Conservation (phyloP, 257 asterid species). For the Fraxinus excelsior region DNA sequence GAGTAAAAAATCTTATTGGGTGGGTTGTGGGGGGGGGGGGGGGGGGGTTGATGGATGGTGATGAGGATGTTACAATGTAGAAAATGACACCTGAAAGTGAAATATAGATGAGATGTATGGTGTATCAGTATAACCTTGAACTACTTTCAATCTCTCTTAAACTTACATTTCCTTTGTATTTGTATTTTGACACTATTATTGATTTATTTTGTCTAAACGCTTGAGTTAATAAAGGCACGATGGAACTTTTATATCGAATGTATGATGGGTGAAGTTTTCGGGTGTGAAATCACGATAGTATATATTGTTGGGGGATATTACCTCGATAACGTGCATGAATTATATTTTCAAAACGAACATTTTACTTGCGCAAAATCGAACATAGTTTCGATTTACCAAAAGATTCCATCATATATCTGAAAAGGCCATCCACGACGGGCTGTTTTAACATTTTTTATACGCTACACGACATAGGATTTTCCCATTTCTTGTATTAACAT, state of each 20-base stretch:
- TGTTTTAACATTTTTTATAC: neutral
- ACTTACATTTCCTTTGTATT: too few relatives aligned
- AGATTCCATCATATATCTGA: neutral
- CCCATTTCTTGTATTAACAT: neutral
- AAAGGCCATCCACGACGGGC: neutral
- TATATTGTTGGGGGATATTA: too few relatives aligned
- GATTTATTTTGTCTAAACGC: neutral
- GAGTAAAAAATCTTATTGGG: conserved; percentile 20
- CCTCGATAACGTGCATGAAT: too few relatives aligned
- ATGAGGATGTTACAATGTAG: conserved; percentile 34
- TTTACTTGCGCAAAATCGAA: too few relatives aligned
- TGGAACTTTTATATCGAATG: neutral
- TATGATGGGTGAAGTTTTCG: neutral
- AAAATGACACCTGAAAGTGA: conserved; percentile 46
- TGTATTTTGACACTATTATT: neutral
- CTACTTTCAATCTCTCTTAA: conserved; percentile 43
- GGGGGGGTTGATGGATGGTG: conserved; percentile 13
- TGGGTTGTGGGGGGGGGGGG: neutral
- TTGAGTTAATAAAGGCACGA: neutral
- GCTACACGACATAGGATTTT: neutral
- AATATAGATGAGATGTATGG: conserved; percentile 43
- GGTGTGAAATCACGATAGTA: neutral
- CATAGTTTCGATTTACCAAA: too few relatives aligned
- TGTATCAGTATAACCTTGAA: conserved; percentile 45
- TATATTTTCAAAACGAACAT: too few relatives aligned